Conservation (phyloP, 164 flowering plant species). For the Tetracentron sinense region DNA sequence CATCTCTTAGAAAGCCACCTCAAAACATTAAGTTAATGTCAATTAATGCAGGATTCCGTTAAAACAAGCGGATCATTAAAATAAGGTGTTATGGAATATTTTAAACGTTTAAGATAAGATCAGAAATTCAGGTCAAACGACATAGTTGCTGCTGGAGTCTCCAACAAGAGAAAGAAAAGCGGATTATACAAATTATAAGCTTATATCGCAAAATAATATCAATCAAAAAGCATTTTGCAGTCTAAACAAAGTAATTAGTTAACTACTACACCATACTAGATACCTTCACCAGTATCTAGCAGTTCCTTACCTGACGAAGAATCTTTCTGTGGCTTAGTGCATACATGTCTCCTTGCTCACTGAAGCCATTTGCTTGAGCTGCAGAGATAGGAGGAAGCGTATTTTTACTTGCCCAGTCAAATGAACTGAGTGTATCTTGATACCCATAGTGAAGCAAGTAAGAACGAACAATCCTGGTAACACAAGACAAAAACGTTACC, state of each 20-base stretch:
- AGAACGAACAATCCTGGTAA: conserved; percentile 76
- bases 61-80: neutral
- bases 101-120: neutral
- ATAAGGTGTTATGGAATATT: neutral
- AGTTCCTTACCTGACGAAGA: conserved; percentile 68
- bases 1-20: neutral
- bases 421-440: conserved; percentile 77
- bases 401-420: conserved; percentile 67
- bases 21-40: too few relatives aligned
- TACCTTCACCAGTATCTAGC: neutral
- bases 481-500: neutral
- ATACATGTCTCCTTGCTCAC: conserved; percentile 50
- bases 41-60: neutral
- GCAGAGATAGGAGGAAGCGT: conserved; percentile 55
- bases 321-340: conserved; percentile 63
- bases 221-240: neutral
- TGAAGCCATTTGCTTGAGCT: conserved; percentile 56
- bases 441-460: conserved; percentile 93
- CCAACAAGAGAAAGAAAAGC: too few relatives aligned
- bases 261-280: neutral
- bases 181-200: neutral
- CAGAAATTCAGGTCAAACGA: neutral
- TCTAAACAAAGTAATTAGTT: neutral
- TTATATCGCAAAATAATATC: neutral
- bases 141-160: neutral